Evolutionary conservation across 441 rosid genomes (phyloP), one percentile per base, ranked within the genome.

Genomic region (Erodium trifolium): DNA sequence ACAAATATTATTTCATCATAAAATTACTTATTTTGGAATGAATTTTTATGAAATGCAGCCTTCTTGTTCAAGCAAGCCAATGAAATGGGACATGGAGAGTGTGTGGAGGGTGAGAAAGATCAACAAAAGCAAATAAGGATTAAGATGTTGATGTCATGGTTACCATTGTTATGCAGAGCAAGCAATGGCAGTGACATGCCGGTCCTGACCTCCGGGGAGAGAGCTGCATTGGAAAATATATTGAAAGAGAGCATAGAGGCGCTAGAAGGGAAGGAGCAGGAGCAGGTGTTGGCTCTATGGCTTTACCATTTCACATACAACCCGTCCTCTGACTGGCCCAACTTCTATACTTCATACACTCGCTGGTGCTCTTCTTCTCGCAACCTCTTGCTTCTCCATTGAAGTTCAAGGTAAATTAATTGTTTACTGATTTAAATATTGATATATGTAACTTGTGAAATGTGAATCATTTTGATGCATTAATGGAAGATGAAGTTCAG

Each of bases 271-370:
- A 82, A 81, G n/a, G 93, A 88, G 68, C 88, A 87, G 76, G 98
- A 90, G 67, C 81, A 78, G 72, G 90, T 92, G 3, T 71, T 92
- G 65, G 83, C 95, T n/a, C 78, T 90, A 31, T 92, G 98, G 98
- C 89, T 92, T 51, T 90, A 84, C 70, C 92, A 90, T 75, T 90
- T 87, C 88, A 79, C 87, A 2, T 69, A 75, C 67, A 78, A 78
- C 65, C 71, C 91, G 4, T 84, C 89, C 67, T 87, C 96, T 1
- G 96, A 92, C 77, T 90, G 96, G 98, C 98, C 98, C 68, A 86
- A 90, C 60, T 93, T 92, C 67, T 83, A 78, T 41, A 68, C 75
- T 47, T 87, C 88, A 8, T 92, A 82, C 75, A 67, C 83, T 57
- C 85, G 85, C 53, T 92, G 95, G 95, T 90, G 88, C 70, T 59